Evolutionary conservation across 148 eudicot genomes (phyloP).

Genomic region (Chenopodium quinoa): DNA sequence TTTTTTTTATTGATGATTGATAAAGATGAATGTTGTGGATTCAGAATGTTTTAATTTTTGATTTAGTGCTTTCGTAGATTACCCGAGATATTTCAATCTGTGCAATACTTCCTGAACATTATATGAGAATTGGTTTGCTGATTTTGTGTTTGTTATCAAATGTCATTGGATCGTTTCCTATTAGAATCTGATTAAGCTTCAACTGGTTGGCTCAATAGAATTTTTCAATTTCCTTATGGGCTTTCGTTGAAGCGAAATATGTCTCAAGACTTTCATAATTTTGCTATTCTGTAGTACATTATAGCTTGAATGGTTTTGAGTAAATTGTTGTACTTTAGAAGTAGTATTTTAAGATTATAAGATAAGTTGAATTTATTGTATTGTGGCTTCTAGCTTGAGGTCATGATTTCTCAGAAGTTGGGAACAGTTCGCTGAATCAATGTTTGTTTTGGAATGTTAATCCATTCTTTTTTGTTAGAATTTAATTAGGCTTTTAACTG

Average conservation of each 20-base stretch:
- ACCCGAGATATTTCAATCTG: too few relatives aligned
- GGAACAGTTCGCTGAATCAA: background rate
- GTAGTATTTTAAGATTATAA: background rate
- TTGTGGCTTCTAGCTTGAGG: too few relatives aligned
- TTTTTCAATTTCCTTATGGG: constrained; percentile 14
- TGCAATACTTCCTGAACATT: too few relatives aligned
- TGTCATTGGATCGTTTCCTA: background rate
- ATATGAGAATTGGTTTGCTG: too few relatives aligned
- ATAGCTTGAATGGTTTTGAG: constrained; percentile 17
- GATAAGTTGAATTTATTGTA: background rate
- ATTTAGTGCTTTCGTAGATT: constrained; percentile 10
- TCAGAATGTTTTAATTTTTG: constrained; percentile 6
- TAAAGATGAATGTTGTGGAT: background rate
- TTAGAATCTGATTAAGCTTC: constrained; percentile 10
- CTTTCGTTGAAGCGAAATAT: constrained; percentile 29
- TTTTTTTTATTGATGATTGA: too few relatives aligned
- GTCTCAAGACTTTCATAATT: background rate
- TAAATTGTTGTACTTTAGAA: background rate
- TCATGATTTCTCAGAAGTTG: background rate
- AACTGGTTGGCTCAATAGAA: constrained; percentile 28
- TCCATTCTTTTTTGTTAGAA: too few relatives aligned
- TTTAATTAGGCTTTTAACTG: constrained; percentile 21
- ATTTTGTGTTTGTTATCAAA: background rate
- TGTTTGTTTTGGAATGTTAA: background rate
- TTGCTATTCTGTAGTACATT: background rate